These are phyloP conservation scores for Phlegmacium glaucopus DNA, from an alignment of 768 basidiomycete species.

Conservation along the genomic window DNA sequence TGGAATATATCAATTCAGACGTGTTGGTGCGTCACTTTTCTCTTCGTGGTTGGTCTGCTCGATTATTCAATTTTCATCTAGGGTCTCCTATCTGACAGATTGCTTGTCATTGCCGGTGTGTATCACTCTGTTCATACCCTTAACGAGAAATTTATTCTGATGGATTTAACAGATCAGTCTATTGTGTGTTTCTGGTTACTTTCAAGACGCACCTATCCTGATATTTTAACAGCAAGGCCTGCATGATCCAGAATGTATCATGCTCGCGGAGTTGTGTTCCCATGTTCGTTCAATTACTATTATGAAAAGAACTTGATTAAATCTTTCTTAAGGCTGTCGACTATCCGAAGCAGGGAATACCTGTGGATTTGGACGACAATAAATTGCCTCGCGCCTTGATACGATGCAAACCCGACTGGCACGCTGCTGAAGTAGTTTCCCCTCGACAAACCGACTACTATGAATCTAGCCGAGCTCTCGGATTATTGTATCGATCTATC, in stretches of 20 bases:
- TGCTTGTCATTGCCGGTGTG: slow-evolving; percentile 69
- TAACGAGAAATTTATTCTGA: too few relatives aligned
- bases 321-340: slow-evolving; percentile 58
- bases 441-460: slow-evolving; percentile 67
- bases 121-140: too few relatives aligned
- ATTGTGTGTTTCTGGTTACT: too few relatives aligned
- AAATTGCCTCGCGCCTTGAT: slow-evolving; percentile 54
- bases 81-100: slow-evolving; percentile 68
- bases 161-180: too few relatives aligned
- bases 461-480: slow-evolving; percentile 65
- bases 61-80: slow-evolving; percentile 20
- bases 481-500: slow-evolving; percentile 64
- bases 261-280: slow-evolving; percentile 59
- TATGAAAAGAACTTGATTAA: not conserved
- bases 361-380: slow-evolving; percentile 47
- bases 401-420: slow-evolving; percentile 75
- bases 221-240: too few relatives aligned
- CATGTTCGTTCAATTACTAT: slow-evolving; percentile 28
- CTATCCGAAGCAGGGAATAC: slow-evolving; percentile 74
- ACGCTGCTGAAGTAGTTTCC: slow-evolving; percentile 52
- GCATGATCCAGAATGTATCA: slow-evolving; percentile 55
- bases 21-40: too few relatives aligned
- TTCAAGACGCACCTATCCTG: too few relatives aligned
- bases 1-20: slow-evolving; percentile 83
- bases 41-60: too few relatives aligned